Evolutionary conservation across 2,329 filamentous ascomycete species (phyloP).

Genomic region (Stachybotrys chlorohalonatus): DNA sequence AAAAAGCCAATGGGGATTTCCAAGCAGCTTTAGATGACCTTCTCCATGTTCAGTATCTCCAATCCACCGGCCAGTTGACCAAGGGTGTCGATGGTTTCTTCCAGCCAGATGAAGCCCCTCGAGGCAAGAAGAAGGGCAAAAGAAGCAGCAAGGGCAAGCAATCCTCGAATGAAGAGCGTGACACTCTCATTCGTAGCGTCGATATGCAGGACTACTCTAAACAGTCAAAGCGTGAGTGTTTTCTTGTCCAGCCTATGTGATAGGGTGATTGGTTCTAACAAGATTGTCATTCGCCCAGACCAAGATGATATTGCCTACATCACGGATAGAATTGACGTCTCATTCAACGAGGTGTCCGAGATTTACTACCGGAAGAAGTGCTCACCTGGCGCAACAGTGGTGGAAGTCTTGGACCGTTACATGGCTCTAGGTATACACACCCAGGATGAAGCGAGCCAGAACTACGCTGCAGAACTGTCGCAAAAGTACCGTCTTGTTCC

Average conservation of each 20-base stretch:
- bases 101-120: slow-evolving; percentile 37
- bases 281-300: slow-evolving; percentile 8
- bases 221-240: slow-evolving; percentile 18
- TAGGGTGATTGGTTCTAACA: not conserved
- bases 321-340: slow-evolving; percentile 32
- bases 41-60: slow-evolving; percentile 69
- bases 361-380: slow-evolving; percentile 28
- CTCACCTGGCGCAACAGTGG: slow-evolving; percentile 29
- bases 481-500: slow-evolving; percentile 33
- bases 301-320: slow-evolving; percentile 33
- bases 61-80: slow-evolving; percentile 51
- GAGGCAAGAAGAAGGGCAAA: slow-evolving; percentile 30
- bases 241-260: not conserved
- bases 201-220: slow-evolving; percentile 10
- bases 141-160: slow-evolving; percentile 21
- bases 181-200: slow-evolving; percentile 8
- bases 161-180: slow-evolving; percentile 3
- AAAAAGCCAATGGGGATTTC: slow-evolving; percentile 58
- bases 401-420: slow-evolving; percentile 34
- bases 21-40: slow-evolving; percentile 69
- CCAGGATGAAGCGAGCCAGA: slow-evolving; percentile 18
- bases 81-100: slow-evolving; percentile 82
- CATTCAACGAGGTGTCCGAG: slow-evolving; percentile 28
- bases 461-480: slow-evolving; percentile 21
- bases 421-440: slow-evolving; percentile 25